Evolutionary conservation across 1,284 basidiomycete genomes (phyloP), one percentile per base, ranked within the genome.

Genomic region (Inonotus hispidus): DNA sequence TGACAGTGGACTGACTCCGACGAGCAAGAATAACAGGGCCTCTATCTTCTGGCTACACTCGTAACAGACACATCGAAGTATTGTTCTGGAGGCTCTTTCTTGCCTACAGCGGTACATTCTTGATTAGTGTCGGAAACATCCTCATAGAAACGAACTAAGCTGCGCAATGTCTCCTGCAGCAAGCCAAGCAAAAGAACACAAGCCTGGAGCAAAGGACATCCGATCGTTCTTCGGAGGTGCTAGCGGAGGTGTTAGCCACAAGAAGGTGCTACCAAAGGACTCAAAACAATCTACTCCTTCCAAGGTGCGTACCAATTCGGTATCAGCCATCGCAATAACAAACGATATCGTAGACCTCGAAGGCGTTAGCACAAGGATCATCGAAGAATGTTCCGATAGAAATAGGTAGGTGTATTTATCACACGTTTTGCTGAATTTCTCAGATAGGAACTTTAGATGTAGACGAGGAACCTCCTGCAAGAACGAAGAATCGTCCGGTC

Each of bases 141-240:
- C 27, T 14, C 27, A 4, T 27, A 7, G 29, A 52, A 19, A 37
- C 16, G 29, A 21, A 13, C 8, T 25, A 27, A 43, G 19, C 13
- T 1, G 41, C 2, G 45, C 11, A 14, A 63, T 63, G 62, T 52
- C 62, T 3, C 62, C 45, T 23, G 16, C 53, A 29, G 45, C 45
- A 21, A 52, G 47, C 16, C 56, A 72, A 58, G 13, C 52, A 21
- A 60, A 54, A 19, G 21, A 27, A 38, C 14, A 23, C 6, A 74
- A 73, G 58, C 59, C 67, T 10, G 66, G 67, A 14, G 78, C 75
- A 16, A 75, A 74, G 64, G 77, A 78, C 59, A 76, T 82, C 14
- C 69, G 77, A 21, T 69, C 75, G 46, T 82, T 82, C 69, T 80
- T 81, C 65, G 73, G 73, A 10, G 69, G 67, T 16, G 64, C 43